Base-by-base conservation (phyloP, 1,139 yeast species). In the Yamadazyma diospyri region DNA sequence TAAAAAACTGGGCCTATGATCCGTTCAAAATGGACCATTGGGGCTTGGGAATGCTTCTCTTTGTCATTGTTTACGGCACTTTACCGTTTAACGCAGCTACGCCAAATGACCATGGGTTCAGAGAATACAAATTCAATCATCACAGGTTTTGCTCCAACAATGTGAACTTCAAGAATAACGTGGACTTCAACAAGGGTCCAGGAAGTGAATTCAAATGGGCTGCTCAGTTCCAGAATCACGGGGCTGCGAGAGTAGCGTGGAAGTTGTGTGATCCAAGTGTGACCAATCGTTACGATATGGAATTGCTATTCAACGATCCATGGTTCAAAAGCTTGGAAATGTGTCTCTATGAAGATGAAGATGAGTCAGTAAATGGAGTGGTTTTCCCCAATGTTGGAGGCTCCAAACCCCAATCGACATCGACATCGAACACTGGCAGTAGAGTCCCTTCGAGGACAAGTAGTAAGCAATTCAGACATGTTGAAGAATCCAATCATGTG, bases 171-270 rank as follows among this genome's bases (percentile, higher is more conserved):
- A 73, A 73, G 49, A 68, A 64, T 35, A 68, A 68, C 32, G 61
- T 61, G 10, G 65, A 65, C 26, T 59, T 57, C 36, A 55, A 66
- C 29, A 61, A 56, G 41, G 86, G 86, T 0, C 87, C 87, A 2
- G 85, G 85, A 11, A 53, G 73, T 5, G 92, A 83, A 48, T 82
- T 77, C 48, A 71, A 72, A 46, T 72, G 78, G 63, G 81, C 85
- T 0, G 64, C 73, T 28, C 75, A 72, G 37, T 80, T 81, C 53
- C 76, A 72, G 19, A 66, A 70, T 31, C 53, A 72, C 1, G 78
- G 78, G 13, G 81, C 81, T 12, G 69, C 85, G 4, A 66, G 88
- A 44, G 77, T 78, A 5, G 86, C 87, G 5, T 81, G 89, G 88
- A 73, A 83, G 51, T 59, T 83, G 36, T 77, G 84, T 48, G 88